Conservation (phyloP, 805 yeast genomes). For the Candida ortonii region DNA sequence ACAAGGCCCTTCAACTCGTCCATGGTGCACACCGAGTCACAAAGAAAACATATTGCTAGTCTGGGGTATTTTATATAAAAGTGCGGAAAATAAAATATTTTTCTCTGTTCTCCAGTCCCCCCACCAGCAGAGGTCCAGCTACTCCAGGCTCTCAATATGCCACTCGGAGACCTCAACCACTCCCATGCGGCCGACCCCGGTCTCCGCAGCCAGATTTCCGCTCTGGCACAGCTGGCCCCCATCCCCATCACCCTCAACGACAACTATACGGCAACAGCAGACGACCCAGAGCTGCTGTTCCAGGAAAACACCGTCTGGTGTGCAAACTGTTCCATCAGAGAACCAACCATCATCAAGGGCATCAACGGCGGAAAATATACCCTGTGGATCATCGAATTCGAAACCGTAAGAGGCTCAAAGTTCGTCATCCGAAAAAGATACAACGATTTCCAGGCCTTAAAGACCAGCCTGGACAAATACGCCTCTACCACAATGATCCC, state of each 20-base stretch:
- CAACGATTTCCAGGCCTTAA: conserved; percentile 56
- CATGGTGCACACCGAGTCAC: conserved; percentile 36
- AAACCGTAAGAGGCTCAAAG: conserved; percentile 32
- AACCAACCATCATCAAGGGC: conserved; percentile 31
- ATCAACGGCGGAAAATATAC: conserved; percentile 28
- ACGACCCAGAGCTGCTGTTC: conserved; percentile 4
- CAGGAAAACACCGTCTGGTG: conserved; percentile 28
- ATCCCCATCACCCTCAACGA: conserved; percentile 40
- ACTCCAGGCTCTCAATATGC: conserved; percentile 3
- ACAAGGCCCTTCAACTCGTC: conserved; percentile 49
- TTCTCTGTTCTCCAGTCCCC: neutral
- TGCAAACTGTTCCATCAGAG: conserved; percentile 29
- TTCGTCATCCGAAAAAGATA: conserved; percentile 58
- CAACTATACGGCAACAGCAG: conserved; percentile 21
- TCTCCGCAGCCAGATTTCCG: conserved; percentile 11
- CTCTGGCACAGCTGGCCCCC: conserved; percentile 32
- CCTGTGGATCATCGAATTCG: conserved; percentile 30
- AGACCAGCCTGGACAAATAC: conserved; percentile 38
- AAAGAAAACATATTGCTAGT: neutral
- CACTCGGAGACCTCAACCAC: conserved; percentile 11
- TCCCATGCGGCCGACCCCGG: too few relatives aligned
- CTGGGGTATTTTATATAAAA: neutral
- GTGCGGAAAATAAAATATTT: neutral
- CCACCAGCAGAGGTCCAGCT: neutral
- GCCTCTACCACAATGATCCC: conserved; percentile 43